Base-by-base conservation (phyloP, 345 rosid genomes). In the Pistacia atlantica region DNA sequence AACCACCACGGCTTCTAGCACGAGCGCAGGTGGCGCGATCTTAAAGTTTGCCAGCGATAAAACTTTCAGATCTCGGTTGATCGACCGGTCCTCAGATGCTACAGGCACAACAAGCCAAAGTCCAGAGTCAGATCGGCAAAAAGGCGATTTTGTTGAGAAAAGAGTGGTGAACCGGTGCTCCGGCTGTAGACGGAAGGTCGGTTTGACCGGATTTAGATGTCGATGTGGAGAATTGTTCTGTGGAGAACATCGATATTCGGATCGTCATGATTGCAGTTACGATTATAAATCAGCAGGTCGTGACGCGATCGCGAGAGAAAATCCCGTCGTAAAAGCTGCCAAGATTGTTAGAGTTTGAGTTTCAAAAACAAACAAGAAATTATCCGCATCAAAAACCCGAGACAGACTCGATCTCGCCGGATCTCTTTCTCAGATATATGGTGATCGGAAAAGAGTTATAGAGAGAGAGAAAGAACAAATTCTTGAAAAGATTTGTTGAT, bases 171-270 rank as follows among this genome's bases (percentile, higher is more conserved):
- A 93, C 31, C 88, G 99, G 42, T 96, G 99, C 80, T 90, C 95
- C 0, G 97, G 99, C 14, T 96, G 99, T 75, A 73, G 86, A 76
- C 86, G 90, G 75, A 91, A 86, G 75, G 99, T 96, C 1, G 99
- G 99, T 0, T 87, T 96, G 89, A 96, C 98, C 84, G 99, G 99
- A 11, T 95, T 95, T 78, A 82, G 99, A 56, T 95, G 99, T 80
- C 91, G 99, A 1, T 95, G 99, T 61, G 99, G 98, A 0, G 99
- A 96, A 31, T 91, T 96, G 17, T 96, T 96, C 74, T 96, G 99
- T 57, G 77, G 89, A 22, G 97, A 93, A n/a, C 99, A 96, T 37
- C 91, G 99, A 54, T 96, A 96, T 73, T 92, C 99, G 57, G 98
- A 93, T 80, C 94, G 99, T 8, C 99, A 95, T 74, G 97, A 90